Evolutionary conservation across 2,329 filamentous ascomycete genomes (phyloP).

Genomic region (Fusarium agapanthi): DNA sequence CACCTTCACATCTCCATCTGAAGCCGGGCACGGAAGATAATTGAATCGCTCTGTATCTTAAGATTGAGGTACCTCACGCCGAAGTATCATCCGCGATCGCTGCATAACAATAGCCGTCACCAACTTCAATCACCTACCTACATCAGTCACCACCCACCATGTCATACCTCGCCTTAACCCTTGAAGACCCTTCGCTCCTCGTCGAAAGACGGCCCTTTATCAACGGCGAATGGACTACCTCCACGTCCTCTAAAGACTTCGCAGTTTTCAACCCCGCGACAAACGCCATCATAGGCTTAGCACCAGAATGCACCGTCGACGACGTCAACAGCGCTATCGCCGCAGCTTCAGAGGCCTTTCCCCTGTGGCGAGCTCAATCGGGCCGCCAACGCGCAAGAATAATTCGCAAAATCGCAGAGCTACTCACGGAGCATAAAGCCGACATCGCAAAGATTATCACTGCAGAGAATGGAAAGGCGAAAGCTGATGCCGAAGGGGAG

Average conservation of each 20-base stretch:
- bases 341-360: conserved; percentile 66
- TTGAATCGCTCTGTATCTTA: background rate
- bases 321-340: conserved; percentile 76
- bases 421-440: conserved; percentile 69
- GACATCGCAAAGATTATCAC: conserved; percentile 74
- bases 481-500: conserved; percentile 66
- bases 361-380: conserved; percentile 64
- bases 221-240: conserved; percentile 78
- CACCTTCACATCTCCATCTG: background rate
- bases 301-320: conserved; percentile 73
- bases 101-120: background rate
- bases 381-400: conserved; percentile 67
- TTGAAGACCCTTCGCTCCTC: conserved; percentile 21
- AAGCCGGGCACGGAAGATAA: background rate
- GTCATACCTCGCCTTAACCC: conserved; percentile 3
- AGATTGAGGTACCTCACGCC: background rate
- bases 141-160: background rate
- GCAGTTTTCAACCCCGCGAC: conserved; percentile 76
- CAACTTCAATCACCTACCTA: background rate
- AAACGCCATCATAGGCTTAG: conserved; percentile 71
- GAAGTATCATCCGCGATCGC: background rate
- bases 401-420: conserved; percentile 69
- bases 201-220: conserved; percentile 60
- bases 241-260: conserved; percentile 75
- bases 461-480: conserved; percentile 75